Conservation (phyloP, 2,329 filamentous ascomycete genomes). For the Madurella mycetomatis region DNA sequence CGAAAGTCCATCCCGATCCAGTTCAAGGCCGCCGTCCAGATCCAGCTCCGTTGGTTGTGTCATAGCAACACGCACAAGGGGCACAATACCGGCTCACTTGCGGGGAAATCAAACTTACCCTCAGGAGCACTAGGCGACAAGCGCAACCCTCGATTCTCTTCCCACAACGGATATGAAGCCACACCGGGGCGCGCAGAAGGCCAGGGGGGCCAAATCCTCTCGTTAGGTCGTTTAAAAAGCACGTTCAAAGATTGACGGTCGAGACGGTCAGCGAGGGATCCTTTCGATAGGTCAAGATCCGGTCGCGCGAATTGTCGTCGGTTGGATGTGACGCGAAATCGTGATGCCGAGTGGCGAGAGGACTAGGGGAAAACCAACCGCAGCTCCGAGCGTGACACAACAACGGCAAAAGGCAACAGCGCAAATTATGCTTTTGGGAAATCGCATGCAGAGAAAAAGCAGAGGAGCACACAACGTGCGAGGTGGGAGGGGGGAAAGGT, state of each 20-base stretch:
- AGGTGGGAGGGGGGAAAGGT: constrained; percentile 32
- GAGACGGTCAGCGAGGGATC: constrained; percentile 4
- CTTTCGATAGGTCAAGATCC: constrained; percentile 1
- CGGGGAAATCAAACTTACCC: constrained; percentile 10
- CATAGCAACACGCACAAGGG: not conserved
- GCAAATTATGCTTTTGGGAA: constrained; percentile 36
- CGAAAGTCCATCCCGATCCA: not conserved
- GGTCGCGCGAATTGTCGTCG: not conserved
- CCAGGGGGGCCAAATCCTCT: not conserved
- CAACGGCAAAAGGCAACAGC: constrained; percentile 29
- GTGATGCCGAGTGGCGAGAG: constrained; percentile 4
- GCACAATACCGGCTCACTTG: not conserved
- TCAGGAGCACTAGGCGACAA: constrained; percentile 10
- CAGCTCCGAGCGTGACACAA: constrained; percentile 30
- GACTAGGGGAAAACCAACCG: constrained; percentile 15
- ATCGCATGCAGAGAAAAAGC: constrained; percentile 27
- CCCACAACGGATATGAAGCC: not conserved
- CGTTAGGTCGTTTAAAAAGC: constrained; percentile 8
- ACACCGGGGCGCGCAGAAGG: no score
- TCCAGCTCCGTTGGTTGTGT: not conserved
- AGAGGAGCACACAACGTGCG: constrained; percentile 12
- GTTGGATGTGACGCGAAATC: not conserved
- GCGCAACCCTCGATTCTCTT: constrained; percentile 10
- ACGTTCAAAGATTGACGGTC: constrained; percentile 8
- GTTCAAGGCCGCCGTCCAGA: not conserved